Evolutionary conservation across 176 grass and related monocot genomes (phyloP), one percentile per base, ranked within the genome.

Genomic region (Chrysopogon serrulatus): DNA sequence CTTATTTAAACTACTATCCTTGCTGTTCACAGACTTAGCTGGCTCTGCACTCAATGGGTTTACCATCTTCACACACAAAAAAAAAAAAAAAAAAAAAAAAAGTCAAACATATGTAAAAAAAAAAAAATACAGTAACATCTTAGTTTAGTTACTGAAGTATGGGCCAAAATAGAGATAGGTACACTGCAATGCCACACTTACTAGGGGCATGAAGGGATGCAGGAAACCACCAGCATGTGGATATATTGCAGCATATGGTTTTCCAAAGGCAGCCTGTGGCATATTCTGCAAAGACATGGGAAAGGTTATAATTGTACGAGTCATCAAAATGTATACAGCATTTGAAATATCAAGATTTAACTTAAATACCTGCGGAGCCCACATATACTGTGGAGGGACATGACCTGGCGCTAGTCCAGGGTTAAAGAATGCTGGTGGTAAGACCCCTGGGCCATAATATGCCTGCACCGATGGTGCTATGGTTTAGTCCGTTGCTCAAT

Each of bases 371-470:
- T 95, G 92, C 8, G 95, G 88, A 57, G 78, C 84, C 95, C 92
- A 93, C 86, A 98, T 77, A 76, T 85, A 98, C 76, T 88, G 88
- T 54, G 87, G 84, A 76, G 90, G 90, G 48, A 69, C 66, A 68
- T 93, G 88, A 79, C 88, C 88, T 71, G 86, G 60, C 1, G 87
- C 65, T 62, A 87, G 41, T 78, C 87, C 81, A 74, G 84, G 44
- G 65, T 81, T 74, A 57, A 92, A 88, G 85, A 82, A 93, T 62
- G 90, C 62, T 57, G 88, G 83, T 28, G 94, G 95, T 45, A 93
- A 74, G n/a, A 98, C 76, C 78, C 90, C 95, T 41, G 84, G 88
- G 30, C 92, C 95, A 86, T 95, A 98, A 86, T 93, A 95, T 80
- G 92, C 82, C 95, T 98, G 70, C 35, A 89, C 15, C 47, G 53